Base-by-base conservation (phyloP, 2,329 filamentous ascomycete species). In the Sarocladium strictum region DNA sequence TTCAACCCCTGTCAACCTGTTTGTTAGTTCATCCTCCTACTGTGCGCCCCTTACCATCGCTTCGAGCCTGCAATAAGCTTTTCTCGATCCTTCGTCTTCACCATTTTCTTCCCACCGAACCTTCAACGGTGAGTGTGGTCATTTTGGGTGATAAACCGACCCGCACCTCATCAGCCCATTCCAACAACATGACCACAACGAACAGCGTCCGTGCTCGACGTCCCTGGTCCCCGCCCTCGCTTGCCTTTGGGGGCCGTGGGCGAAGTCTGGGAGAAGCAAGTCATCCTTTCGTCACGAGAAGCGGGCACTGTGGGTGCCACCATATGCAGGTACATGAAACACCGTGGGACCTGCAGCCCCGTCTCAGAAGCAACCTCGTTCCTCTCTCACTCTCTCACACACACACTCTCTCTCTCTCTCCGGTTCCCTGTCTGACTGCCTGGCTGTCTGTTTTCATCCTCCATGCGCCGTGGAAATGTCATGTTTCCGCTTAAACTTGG, bases 321-420 rank as follows among this genome's bases (percentile, higher is more conserved):
- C 19, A 27, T 15, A 53, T 53, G 50, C 50, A 53, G 50, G 50
- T 53, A 53, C 50, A 53, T 53, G 50, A 53, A 53, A 53, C 50
- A 40, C 32, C 21, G 26, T 14, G 15, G 17, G 40, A 40, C 14
- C 49, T 19, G 49, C 15, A 9, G 12, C 29, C 47, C 29, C 47
- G 29, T 32, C 26, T 32, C 47, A 51, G 26, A 33, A 12, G 47
- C 17, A 49, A 27, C 14, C 43, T 32, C 35, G 35, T 19, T n/a
- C 15, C 35, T 49, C 43, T 29, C 10, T 49, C 14, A 23, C 40
- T 24, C 35, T 38, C 17, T 38, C n/a, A n/a, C n/a, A n/a, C n/a
- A n/a, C n/a, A n/a, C n/a, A n/a, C n/a, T n/a, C n/a, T n/a, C n/a
- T 40, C 37, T 40, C 37, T 40, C 10, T 19, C 37, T 40, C 37